Conservation (phyloP, 192 early-diverging fungal genomes). For the Pilaira anomala region DNA sequence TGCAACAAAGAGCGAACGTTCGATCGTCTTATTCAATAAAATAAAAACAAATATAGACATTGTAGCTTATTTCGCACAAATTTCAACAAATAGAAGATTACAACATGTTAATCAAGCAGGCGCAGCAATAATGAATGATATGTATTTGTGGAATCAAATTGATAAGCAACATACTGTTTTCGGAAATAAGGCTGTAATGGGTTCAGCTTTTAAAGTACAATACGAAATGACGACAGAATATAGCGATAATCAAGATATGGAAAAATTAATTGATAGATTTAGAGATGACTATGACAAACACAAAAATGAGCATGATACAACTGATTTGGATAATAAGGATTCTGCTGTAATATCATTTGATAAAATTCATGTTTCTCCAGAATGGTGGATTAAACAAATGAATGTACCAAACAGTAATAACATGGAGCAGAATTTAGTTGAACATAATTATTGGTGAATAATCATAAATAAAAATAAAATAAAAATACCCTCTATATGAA, state of each 20-base stretch:
- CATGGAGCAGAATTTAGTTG: neutral
- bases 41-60: conserved; percentile 1
- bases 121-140: conserved; percentile 7
- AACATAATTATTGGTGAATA: conserved; percentile 2
- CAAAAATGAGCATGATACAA: neutral
- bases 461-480: neutral
- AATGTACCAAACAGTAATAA: neutral
- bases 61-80: conserved; percentile 5
- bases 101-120: conserved; percentile 14
- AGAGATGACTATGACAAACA: neutral
- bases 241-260: neutral
- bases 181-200: neutral
- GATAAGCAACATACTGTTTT: neutral
- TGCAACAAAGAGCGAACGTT: neutral
- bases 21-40: neutral
- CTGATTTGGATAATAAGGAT: neutral
- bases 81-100: neutral
- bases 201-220: neutral
- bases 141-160: neutral
- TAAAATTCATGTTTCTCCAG: neutral
- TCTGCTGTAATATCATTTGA: conserved; percentile 5
- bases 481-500: neutral
- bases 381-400: conserved; percentile 15
- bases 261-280: neutral
- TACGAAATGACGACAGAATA: neutral